Percentiles rank a stretch among this genome's conserved stretches.
phyloP scores from a whole-genome alignment of 352 stramenopile species.

The Pythium chondricola region DNA sequence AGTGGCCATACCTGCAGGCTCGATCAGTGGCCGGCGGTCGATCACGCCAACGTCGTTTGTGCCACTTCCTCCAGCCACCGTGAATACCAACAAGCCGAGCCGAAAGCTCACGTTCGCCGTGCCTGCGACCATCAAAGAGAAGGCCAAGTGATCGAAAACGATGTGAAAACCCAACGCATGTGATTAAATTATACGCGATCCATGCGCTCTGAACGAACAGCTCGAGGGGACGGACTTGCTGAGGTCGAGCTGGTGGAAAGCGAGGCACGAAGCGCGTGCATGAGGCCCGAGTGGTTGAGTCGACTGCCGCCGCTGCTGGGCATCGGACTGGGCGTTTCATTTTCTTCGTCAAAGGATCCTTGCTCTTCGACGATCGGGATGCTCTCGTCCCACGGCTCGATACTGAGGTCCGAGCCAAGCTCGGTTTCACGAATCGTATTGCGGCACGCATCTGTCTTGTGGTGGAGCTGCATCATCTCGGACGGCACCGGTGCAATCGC shows the following conservation, averaged over 20 bases:
- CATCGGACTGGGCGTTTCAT: constrained; percentile 27
- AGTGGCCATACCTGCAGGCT: too few species aligned
- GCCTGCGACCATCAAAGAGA: constrained; percentile 18
- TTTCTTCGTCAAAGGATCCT: constrained; percentile 43
- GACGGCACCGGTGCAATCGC: constrained; percentile 38
- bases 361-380: constrained; percentile 69
- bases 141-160: constrained; percentile 1
- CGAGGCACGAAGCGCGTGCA: constrained; percentile 47
- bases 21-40: background rate
- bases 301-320: constrained; percentile 28
- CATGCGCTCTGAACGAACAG: constrained; percentile 50
- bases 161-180: constrained; percentile 11
- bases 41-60: background rate
- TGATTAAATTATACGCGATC: constrained; percentile 34
- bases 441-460: constrained; percentile 55
- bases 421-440: constrained; percentile 85
- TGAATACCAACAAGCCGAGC: constrained; percentile 3
- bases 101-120: constrained; percentile 23
- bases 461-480: constrained; percentile 54
- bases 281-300: constrained; percentile 58
- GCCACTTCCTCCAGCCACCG: background rate
- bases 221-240: constrained; percentile 18
- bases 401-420: constrained; percentile 59
- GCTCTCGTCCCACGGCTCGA: constrained; percentile 63
- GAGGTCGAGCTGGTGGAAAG: constrained; percentile 20